phyloP scores from a whole-genome alignment of 2,329 filamentous ascomycete genomes.

The Stachybotrys chartarum region DNA sequence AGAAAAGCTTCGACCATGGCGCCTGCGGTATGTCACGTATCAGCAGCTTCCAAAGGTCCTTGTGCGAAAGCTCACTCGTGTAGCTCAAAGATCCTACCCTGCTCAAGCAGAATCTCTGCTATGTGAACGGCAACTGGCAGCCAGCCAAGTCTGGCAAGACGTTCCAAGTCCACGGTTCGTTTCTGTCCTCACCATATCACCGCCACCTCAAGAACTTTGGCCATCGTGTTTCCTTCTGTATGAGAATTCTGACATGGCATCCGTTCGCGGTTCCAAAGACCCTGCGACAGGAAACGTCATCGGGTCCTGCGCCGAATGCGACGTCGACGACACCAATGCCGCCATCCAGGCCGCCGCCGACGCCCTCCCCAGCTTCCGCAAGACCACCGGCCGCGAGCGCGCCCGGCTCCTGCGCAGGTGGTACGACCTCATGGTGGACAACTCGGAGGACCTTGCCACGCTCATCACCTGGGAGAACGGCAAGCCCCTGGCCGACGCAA shows the following conservation, averaged over 20 bases:
- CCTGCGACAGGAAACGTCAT: slow-evolving; percentile 77
- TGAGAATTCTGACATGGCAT: slow-evolving; percentile 3
- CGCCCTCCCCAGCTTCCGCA: slow-evolving; percentile 66
- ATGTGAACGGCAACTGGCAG: slow-evolving; percentile 92
- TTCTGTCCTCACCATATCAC: background rate
- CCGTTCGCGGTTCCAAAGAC: slow-evolving; percentile 39
- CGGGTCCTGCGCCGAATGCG: slow-evolving; percentile 80
- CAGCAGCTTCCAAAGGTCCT: background rate
- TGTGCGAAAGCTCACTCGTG: background rate
- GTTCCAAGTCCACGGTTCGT: slow-evolving; percentile 71
- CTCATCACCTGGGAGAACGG: slow-evolving; percentile 89
- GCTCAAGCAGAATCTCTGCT: slow-evolving; percentile 74
- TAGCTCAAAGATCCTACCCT: slow-evolving; percentile 74
- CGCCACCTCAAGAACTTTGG: background rate
- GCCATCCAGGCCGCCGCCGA: slow-evolving; percentile 79
- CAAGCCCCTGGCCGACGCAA: slow-evolving; percentile 71
- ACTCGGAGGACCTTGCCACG: slow-evolving; percentile 71
- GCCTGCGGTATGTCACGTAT: slow-evolving; percentile 28
- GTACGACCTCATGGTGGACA: slow-evolving; percentile 74
- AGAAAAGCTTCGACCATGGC: slow-evolving; percentile 40
- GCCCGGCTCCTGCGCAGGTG: slow-evolving; percentile 69
- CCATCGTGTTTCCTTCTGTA: no score
- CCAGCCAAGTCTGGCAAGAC: slow-evolving; percentile 80
- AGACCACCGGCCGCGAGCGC: slow-evolving; percentile 66
- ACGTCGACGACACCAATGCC: slow-evolving; percentile 64